Evolutionary conservation across 352 stramenopile species (phyloP).

Genomic region (Globisporangium irregulare): DNA sequence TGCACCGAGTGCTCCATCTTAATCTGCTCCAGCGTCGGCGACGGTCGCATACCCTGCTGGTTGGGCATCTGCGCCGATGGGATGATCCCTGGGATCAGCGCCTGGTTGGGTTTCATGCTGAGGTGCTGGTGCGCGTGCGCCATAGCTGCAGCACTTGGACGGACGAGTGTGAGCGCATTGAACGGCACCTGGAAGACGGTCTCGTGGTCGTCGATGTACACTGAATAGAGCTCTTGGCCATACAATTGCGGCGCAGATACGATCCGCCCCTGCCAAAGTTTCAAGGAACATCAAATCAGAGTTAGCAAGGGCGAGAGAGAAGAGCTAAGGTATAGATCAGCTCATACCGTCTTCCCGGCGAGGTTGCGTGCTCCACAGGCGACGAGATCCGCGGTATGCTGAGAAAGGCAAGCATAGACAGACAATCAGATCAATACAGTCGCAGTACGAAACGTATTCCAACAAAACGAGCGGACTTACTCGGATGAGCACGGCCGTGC

Average conservation of each 20-base stretch:
- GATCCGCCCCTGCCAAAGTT: slow-evolving; percentile 40
- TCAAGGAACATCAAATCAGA: background rate
- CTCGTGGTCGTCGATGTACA: slow-evolving; percentile 83
- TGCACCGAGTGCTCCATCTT: slow-evolving; percentile 88
- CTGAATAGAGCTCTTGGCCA: slow-evolving; percentile 74
- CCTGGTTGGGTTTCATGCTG: slow-evolving; percentile 37
- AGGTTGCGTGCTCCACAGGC: slow-evolving; percentile 73
- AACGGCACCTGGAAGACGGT: slow-evolving; percentile 80
- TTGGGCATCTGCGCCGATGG: slow-evolving; percentile 23
- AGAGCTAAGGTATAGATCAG: background rate
- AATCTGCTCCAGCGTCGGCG: slow-evolving; percentile 52
- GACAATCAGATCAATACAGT: background rate
- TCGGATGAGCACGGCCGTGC: slow-evolving; percentile 63
- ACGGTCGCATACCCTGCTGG: slow-evolving; percentile 18
- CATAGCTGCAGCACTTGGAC: slow-evolving; percentile 27
- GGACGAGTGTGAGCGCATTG: slow-evolving; percentile 64
- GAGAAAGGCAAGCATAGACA: background rate
- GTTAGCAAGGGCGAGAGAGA: background rate
- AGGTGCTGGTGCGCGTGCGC: slow-evolving; percentile 41
- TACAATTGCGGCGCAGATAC: slow-evolving; percentile 74
- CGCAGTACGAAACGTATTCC: background rate
- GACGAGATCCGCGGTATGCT: slow-evolving; percentile 73
- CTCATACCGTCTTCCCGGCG: slow-evolving; percentile 53
- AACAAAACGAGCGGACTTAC: slow-evolving; percentile 26
- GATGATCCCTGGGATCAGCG: slow-evolving; percentile 23